Percentiles rank a stretch among this genome's conserved stretches.
Conservation (phyloP, 257 asterid species). For the Anisodus tanguticus region DNA sequence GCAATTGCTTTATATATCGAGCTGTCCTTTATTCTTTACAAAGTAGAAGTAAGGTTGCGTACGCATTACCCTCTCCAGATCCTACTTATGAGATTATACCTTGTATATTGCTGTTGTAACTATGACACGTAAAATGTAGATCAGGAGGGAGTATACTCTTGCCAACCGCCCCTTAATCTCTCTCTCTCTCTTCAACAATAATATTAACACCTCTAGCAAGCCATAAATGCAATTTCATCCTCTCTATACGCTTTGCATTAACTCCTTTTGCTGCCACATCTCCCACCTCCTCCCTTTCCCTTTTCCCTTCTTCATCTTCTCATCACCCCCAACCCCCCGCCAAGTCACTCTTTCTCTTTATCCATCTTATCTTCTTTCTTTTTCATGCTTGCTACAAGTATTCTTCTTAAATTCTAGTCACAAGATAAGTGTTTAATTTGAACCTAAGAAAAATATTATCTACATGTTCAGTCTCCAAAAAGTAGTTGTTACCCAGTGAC, state of each 20-base stretch:
- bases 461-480: slow-evolving; percentile 27
- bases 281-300: slow-evolving; percentile 28
- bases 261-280: slow-evolving; percentile 34
- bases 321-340: not conserved
- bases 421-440: slow-evolving; percentile 34
- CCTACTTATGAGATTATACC: no score
- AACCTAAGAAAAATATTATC: slow-evolving; percentile 3
- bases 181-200: not conserved
- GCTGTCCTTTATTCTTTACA: no score
- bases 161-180: not conserved
- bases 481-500: not conserved
- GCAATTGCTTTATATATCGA: no score
- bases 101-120: no score
- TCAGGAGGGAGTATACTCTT: not conserved
- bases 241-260: slow-evolving; percentile 41
- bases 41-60: no score
- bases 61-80: no score
- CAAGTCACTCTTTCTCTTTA: not conserved
- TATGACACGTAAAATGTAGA: no score
- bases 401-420: slow-evolving; percentile 46
- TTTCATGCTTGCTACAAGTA: slow-evolving; percentile 17
- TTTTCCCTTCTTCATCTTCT: not conserved
- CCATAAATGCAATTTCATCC: slow-evolving; percentile 38
- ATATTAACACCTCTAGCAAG: slow-evolving; percentile 33
- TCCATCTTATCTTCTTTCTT: not conserved